Evolutionary conservation across 305 asterid species (phyloP), one percentile per base, ranked within the genome.

Genomic region (Ajuga reptans): DNA sequence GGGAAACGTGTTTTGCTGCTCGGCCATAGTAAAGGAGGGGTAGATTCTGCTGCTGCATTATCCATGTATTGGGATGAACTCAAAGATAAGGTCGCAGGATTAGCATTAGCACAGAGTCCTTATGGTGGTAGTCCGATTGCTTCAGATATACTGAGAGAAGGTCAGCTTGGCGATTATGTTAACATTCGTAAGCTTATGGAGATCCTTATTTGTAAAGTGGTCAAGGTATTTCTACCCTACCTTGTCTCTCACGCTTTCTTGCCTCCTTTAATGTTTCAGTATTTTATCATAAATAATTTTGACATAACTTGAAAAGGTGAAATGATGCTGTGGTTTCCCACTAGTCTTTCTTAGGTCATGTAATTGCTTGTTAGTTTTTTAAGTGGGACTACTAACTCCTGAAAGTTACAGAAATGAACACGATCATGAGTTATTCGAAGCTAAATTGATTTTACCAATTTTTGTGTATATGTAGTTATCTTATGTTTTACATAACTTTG

Each of bases 51-150:
- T 67, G 98, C 98, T 56, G 84, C 91, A 75, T 63, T 92, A 70
- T 92, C 96, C 63, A 87, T 92, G 79, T 86, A 87, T 75, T 92
- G 98, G 98, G 82, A 82, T 56, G 95, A 86, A 39, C 82, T 89
- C 74, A 89, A 92, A 81, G 96, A 86, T 64, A 92, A 92, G 84
- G 97, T 92, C 63, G 97, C 93, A 1, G 98, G 98, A 45, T 77
- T 92, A 73, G 97, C 90, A 43, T 79, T 92, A 69, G 82, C 95
- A 14, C 98, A 90, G 82, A 92, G 97, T 66, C 98, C 98, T n/a
- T 92, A 88, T 58, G 98, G 96, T 69, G 98, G 98, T 57, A 88
- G 88, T 71, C 98, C 98, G 27, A 92, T 92, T 73, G 97, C 96
- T 60, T 92, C 98, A 31, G 97, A 92, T 78, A 85, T 92, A 54